These are phyloP conservation scores for Leptographium wingfieldii DNA, from an alignment of 2,329 filamentous ascomycete species.

Conservation along the genomic window DNA sequence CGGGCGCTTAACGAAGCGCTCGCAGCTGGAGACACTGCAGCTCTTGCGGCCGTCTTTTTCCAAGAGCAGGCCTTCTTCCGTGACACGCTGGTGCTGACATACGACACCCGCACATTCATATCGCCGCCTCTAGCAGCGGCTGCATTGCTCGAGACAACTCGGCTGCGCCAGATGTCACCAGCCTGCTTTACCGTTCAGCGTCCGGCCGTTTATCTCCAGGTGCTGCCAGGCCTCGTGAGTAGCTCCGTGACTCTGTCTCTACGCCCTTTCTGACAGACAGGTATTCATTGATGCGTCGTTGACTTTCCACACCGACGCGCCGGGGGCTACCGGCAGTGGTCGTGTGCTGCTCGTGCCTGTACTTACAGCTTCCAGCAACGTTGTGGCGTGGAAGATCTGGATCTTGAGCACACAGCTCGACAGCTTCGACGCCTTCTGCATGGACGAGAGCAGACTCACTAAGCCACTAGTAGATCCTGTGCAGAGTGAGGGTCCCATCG, in stretches of 20 bases:
- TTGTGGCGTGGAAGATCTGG: slow-evolving; percentile 3
- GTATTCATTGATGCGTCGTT: background rate
- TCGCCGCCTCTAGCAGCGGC: background rate
- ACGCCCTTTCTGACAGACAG: background rate
- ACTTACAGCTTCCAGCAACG: background rate
- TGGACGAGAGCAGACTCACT: background rate
- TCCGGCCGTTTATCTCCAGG: background rate
- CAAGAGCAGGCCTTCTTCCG: background rate
- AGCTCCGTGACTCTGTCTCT: background rate
- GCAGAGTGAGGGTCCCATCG: background rate
- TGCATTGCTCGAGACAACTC: background rate
- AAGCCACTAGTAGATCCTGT: background rate
- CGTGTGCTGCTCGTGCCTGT: background rate
- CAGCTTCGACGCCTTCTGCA: background rate
- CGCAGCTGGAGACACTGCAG: background rate
- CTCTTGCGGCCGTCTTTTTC: background rate
- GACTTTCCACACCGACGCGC: background rate
- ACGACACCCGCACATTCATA: background rate
- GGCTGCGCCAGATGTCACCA: slow-evolving; percentile 1
- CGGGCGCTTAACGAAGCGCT: background rate
- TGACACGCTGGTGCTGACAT: slow-evolving; percentile 1
- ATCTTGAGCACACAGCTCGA: slow-evolving; percentile 1
- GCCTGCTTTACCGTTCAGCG: background rate
- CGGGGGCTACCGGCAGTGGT: background rate
- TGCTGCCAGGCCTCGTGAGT: background rate